Evolutionary conservation across 345 rosid species (phyloP).

Genomic region (Linum lewisii): DNA sequence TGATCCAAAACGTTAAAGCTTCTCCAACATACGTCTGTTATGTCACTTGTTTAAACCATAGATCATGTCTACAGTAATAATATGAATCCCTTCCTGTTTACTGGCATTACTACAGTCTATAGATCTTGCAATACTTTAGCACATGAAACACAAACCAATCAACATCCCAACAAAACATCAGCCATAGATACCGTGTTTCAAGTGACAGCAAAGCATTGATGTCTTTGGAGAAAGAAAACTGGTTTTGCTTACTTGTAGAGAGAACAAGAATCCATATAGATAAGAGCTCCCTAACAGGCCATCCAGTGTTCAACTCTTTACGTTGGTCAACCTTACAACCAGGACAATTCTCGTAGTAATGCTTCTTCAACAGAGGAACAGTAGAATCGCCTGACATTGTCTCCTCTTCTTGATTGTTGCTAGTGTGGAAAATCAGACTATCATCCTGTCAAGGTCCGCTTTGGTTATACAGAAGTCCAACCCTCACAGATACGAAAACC

Average conservation of each 20-base stretch:
- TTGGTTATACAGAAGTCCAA: no score
- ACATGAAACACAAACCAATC: no score
- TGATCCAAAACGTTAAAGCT: no score
- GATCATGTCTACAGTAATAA: not conserved
- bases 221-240: not conserved
- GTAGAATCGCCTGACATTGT: not conserved
- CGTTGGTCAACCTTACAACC: conserved; percentile 22
- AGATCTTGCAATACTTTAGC: no score
- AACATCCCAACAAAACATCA: no score
- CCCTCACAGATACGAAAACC: no score
- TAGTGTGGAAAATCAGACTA: not conserved
- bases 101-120: no score
- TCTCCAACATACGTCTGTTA: not conserved
- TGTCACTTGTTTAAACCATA: not conserved
- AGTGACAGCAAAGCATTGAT: not conserved
- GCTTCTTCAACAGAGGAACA: not conserved
- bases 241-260: not conserved
- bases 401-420: not conserved
- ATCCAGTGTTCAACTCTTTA: conserved; percentile 15
- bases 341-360: conserved; percentile 20
- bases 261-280: conserved; percentile 19
- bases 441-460: not conserved
- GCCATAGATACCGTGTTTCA: no score
- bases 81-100: no score
- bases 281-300: conserved; percentile 18